phyloP scores from a whole-genome alignment of 164 flowering plant genomes.

The Macadamia integrifolia region DNA sequence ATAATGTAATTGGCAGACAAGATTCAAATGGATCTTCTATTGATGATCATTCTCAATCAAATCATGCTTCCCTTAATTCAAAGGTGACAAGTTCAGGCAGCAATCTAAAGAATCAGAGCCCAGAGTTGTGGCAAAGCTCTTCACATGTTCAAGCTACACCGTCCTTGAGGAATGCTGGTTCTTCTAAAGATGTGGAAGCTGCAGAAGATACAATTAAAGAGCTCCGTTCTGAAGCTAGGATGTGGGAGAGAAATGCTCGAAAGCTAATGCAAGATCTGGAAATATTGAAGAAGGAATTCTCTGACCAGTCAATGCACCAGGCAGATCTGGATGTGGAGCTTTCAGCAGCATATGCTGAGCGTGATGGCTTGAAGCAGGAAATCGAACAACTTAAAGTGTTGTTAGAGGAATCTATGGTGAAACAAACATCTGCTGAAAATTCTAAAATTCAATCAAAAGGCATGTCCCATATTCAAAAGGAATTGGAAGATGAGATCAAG shows the following conservation, averaged over 20 bases:
- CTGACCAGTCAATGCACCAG: slow-evolving; percentile 50
- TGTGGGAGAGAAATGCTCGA: slow-evolving; percentile 83
- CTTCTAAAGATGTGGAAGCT: slow-evolving; percentile 57
- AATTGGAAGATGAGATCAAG: slow-evolving; percentile 55
- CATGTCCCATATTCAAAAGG: slow-evolving; percentile 28
- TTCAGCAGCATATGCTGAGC: slow-evolving; percentile 53
- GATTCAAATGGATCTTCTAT: slow-evolving; percentile 25
- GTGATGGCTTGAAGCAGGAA: slow-evolving; percentile 58
- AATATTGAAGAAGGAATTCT: slow-evolving; percentile 41
- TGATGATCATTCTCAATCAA: slow-evolving; percentile 34
- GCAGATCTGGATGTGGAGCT: slow-evolving; percentile 54
- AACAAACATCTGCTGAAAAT: slow-evolving; percentile 23
- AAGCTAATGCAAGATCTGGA: slow-evolving; percentile 69
- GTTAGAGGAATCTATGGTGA: slow-evolving; percentile 33
- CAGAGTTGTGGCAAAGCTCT: slow-evolving; percentile 20
- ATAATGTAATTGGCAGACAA: slow-evolving; percentile 27
- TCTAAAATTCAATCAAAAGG: slow-evolving; percentile 25
- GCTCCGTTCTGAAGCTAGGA: slow-evolving; percentile 61
- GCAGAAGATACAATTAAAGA: slow-evolving; percentile 65
- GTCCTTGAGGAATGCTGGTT: slow-evolving; percentile 27
- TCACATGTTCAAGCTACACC: slow-evolving; percentile 16
- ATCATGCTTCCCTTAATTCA: slow-evolving; percentile 42
- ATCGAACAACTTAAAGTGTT: slow-evolving; percentile 35
- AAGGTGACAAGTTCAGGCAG: slow-evolving; percentile 20
- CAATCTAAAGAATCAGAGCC: slow-evolving; percentile 20